Evolutionary conservation across 2,329 filamentous ascomycete genomes (phyloP), one percentile per base, ranked within the genome.

Genomic region (Leptographium galeiforme): DNA sequence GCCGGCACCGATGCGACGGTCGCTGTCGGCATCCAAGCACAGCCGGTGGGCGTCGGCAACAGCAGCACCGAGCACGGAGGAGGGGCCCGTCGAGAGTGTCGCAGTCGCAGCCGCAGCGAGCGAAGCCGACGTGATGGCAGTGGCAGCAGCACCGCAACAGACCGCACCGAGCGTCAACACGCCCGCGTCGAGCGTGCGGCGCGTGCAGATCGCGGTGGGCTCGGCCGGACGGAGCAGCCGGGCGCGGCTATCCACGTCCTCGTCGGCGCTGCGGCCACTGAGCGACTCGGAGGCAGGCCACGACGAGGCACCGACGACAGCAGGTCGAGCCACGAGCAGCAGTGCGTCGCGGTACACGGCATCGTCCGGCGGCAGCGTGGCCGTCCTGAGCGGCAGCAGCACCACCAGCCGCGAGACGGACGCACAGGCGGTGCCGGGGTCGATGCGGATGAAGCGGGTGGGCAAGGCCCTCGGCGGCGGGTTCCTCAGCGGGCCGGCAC

Each of bases 401-500:
- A 51, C 53, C 36, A 51, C 53, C 52, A 55, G 50, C 25, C 51
- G 53, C 12, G 56, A 55, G 1, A 45, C 30, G 73, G 50, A 72
- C 80, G 3, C 84, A 30, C 82, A 30, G 38, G 82, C 79, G 14
- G 70, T 81, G 2, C 85, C 87, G 56, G 83, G 84, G 60, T 89
- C 87, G 0, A 79, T 89, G 74, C 79, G 88, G 6, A 73, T 90
- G 55, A 91, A 90, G 68, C 76, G 87, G 56, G 79, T 88, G 14
- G 84, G 84, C 16, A 87, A 87, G 66, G 74, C 85, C 8, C 79
- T 58, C n/a, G 84, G 58, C 2, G 88, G 87, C 1, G 85, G 81
- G 56, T 90, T 91, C 59, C 71, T 93, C 25, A 89, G 86, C 60
- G 87, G 86, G 1, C 88, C 88, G 33, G 86, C 88, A 19, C 79